A percentile compares a stretch with the other conserved stretches of the same genome.
Conservation (phyloP, 2,329 filamentous ascomycete genomes). For the Venturia carpophila region DNA sequence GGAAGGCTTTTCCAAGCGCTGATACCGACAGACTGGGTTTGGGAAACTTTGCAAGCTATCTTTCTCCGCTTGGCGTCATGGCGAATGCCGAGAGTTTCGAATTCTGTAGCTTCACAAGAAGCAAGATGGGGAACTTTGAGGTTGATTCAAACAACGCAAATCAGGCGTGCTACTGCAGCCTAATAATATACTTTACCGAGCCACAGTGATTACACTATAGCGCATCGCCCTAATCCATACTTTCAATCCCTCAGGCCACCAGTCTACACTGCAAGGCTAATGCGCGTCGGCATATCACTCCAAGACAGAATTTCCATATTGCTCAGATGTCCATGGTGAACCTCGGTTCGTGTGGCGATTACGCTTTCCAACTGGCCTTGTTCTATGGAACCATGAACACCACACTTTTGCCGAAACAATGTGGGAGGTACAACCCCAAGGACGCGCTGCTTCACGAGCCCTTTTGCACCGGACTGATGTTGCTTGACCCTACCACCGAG, state of each 20-base stretch:
- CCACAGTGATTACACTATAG: neutral
- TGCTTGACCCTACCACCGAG: neutral
- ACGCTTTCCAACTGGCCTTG: neutral
- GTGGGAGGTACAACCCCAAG: neutral
- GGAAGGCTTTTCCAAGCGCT: neutral
- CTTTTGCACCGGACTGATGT: neutral
- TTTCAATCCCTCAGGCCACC: neutral
- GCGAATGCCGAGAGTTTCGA: neutral
- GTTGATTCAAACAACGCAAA: neutral
- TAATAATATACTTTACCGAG: neutral
- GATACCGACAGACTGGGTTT: neutral
- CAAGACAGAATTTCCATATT: neutral
- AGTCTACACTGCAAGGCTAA: neutral
- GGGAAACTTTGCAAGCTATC: neutral
- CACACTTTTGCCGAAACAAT: no score
- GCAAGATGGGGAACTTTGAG: neutral
- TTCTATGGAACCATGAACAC: neutral
- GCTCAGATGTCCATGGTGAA: neutral
- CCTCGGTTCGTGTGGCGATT: neutral
- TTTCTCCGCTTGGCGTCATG: neutral
- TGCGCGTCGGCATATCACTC: neutral
- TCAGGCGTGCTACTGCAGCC: neutral
- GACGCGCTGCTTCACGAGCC: neutral
- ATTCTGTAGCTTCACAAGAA: neutral
- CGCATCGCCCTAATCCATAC: no score